Percentiles rank a stretch among this genome's conserved stretches.
Evolutionary conservation across 2,329 filamentous ascomycete genomes (phyloP).

Genomic region (Didymella sp.): DNA sequence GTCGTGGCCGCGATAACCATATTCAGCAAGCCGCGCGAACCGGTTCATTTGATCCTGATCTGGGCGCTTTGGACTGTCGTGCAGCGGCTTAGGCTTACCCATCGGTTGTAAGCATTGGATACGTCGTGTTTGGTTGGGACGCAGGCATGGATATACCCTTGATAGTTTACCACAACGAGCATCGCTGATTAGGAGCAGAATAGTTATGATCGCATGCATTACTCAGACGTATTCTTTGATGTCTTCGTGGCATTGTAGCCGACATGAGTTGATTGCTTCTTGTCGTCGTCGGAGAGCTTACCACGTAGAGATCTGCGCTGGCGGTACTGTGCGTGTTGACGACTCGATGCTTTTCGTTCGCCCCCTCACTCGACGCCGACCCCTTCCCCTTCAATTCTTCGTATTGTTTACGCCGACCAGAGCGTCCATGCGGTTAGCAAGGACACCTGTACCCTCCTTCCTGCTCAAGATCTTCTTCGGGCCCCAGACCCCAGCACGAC

Average conservation of each 20-base stretch:
- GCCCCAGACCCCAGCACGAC: constrained; percentile 36
- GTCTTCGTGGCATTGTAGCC: not conserved
- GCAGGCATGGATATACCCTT: constrained; percentile 24
- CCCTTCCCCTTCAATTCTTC: constrained; percentile 4
- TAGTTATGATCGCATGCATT: not conserved
- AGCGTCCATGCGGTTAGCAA: not conserved
- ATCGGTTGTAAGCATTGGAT: not conserved
- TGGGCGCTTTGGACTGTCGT: not conserved
- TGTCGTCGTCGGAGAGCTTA: too few relatives aligned
- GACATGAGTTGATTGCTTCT: not conserved
- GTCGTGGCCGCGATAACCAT: not conserved
- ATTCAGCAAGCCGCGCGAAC: too few relatives aligned
- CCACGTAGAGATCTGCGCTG: too few relatives aligned
- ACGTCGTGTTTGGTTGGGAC: not conserved
- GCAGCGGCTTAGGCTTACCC: not conserved
- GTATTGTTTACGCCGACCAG: not conserved
- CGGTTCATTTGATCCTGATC: too few relatives aligned
- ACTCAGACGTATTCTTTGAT: not conserved
- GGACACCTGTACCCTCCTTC: constrained; percentile 21
- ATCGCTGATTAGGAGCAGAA: constrained; percentile 6
- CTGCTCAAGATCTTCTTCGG: constrained; percentile 37
- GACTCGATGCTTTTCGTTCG: too few relatives aligned
- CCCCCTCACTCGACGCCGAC: not conserved
- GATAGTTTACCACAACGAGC: constrained; percentile 15
- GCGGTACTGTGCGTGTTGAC: too few relatives aligned